Evolutionary conservation across 805 yeast species (phyloP), one percentile per base, ranked within the genome.

Genomic region (Starmerella sirachaensis): DNA sequence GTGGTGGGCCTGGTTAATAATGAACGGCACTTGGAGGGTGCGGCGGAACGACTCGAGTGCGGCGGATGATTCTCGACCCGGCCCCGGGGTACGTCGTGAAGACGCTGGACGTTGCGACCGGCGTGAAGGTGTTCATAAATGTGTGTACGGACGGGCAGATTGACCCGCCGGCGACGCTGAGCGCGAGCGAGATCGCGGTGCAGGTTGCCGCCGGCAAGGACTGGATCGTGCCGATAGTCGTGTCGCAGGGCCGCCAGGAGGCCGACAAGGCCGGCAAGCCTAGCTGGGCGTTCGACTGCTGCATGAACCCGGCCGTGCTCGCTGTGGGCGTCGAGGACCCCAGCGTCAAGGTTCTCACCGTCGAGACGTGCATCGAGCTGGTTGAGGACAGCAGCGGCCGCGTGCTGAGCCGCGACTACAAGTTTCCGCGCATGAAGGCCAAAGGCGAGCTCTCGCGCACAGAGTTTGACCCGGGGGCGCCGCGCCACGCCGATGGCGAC

Each of bases 201-300:
- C 75, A 78, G 1, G 56, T 73, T 35, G 76, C 79, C 17, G 70
- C 76, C 58, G 73, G 72, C 25, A 76, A 76, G 50, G 66, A 78
- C 51, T 85, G 94, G 94, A 85, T 79, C 42, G 77, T 84, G 2
- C 95, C 95, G 1, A 72, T 86, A 2, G 68, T 80, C 1, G 73
- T 82, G 0, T 74, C 88, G 0, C 64, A 68, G 0, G 70, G 69
- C 33, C 53, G 76, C 10, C 48, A 49, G 6, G 78, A 69, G 31
- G 54, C 43, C 11, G 95, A 86, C 55, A 85, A 85, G 43, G 53
- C 54, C 49, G 93, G 93, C 1, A 57, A 60, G 3, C 56, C 62
- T 12, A 72, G 85, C 29, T 59, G 68, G 29, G 85, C 82, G 1
- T 73, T 73, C 50, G 95, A 85, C 56, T 85, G 95, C 57, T 75